Conservation (phyloP, 2,329 filamentous ascomycete genomes). For the Colletotrichum shisoi region DNA sequence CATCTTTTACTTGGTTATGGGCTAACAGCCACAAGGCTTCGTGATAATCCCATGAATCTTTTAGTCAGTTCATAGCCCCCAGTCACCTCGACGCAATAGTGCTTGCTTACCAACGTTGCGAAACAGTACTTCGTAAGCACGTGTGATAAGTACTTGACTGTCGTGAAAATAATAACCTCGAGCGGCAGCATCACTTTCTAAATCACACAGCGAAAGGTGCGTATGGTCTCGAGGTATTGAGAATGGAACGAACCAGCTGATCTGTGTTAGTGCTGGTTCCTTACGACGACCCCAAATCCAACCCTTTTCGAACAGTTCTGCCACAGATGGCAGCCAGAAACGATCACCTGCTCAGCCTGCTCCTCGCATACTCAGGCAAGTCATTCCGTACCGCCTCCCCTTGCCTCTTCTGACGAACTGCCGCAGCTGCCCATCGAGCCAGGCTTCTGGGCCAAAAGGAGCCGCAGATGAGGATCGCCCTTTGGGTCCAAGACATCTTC, state of each 20-base stretch:
- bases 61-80: conserved; percentile 54
- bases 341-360: conserved; percentile 75
- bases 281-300: conserved; percentile 61
- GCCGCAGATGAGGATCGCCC: conserved; percentile 78
- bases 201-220: conserved; percentile 78
- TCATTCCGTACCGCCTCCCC: no score
- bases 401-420: neutral
- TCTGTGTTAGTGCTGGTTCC: conserved; percentile 58
- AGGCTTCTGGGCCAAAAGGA: conserved; percentile 76
- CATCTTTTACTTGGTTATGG: neutral
- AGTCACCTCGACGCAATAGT: neutral
- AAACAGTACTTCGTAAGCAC: conserved; percentile 58
- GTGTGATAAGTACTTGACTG: neutral
- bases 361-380: conserved; percentile 75
- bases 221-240: conserved; percentile 51
- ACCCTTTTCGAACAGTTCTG: conserved; percentile 60
- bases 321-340: conserved; percentile 72
- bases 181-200: conserved; percentile 66
- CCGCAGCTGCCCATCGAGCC: conserved; percentile 75
- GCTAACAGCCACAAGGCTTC: conserved; percentile 61
- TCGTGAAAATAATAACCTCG: conserved; percentile 17
- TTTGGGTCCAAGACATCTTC: conserved; percentile 82
- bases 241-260: conserved; percentile 21
- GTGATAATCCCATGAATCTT: conserved; percentile 81
- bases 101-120: neutral